phyloP scores from a whole-genome alignment of 2,329 filamentous ascomycete species.

The Fusarium irregulare region DNA sequence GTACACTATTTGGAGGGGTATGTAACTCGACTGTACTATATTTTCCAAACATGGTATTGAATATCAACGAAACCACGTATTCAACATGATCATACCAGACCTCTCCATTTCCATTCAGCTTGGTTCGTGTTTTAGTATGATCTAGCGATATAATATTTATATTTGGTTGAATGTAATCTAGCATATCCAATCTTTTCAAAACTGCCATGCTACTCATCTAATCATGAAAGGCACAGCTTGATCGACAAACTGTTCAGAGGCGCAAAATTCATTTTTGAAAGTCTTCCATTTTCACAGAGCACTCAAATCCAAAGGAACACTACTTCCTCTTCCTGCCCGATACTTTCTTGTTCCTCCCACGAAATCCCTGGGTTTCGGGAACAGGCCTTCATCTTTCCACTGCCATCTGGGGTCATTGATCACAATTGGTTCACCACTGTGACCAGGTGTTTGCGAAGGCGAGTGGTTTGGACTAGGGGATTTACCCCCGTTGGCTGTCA shows the following conservation, averaged over 20 bases:
- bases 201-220: constrained; percentile 37
- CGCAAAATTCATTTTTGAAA: constrained; percentile 22
- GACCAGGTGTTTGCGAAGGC: constrained; percentile 47
- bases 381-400: constrained; percentile 82
- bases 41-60: constrained; percentile 19
- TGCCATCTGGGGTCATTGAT: constrained; percentile 86
- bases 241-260: constrained; percentile 3
- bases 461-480: constrained; percentile 58
- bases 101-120: background rate
- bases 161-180: constrained; percentile 10
- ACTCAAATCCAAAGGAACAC: constrained; percentile 87
- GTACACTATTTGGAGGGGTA: constrained; percentile 44
- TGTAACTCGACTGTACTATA: constrained; percentile 46
- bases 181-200: constrained; percentile 29
- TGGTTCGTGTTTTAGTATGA: background rate
- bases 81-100: background rate
- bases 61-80: constrained; percentile 20
- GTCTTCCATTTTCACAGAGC: constrained; percentile 55
- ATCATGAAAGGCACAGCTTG: constrained; percentile 13
- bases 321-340: constrained; percentile 90
- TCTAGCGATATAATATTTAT: background rate
- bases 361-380: constrained; percentile 89
- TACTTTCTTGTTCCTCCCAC: constrained; percentile 80
- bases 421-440: constrained; percentile 57
- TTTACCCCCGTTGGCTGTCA: constrained; percentile 71